These are phyloP conservation scores for Marsdenia floribunda DNA, from an alignment of 257 asterid species.

Conservation along the genomic window DNA sequence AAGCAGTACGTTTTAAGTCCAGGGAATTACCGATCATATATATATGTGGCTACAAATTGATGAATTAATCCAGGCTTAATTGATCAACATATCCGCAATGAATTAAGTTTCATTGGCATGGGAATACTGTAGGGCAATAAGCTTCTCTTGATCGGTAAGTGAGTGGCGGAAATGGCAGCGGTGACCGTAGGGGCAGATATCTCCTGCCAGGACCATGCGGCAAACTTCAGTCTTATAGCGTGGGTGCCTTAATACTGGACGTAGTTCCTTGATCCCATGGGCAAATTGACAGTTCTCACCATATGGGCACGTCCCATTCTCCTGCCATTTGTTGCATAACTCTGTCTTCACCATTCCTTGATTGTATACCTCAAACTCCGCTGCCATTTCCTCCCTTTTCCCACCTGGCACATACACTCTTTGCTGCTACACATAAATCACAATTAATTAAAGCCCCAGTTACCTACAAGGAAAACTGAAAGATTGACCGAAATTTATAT, in stretches of 20 bases:
- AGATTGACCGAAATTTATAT: background rate
- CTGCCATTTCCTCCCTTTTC: constrained; percentile 42
- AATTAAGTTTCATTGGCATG: background rate
- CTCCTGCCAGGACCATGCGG: constrained; percentile 72
- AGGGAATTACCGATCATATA: background rate
- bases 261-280: constrained; percentile 68
- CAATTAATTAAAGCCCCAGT: background rate
- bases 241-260: constrained; percentile 81
- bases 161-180: constrained; percentile 90
- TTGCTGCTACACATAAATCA: constrained; percentile 35
- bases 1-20: background rate
- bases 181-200: constrained; percentile 67
- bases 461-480: background rate
- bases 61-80: background rate
- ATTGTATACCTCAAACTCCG: constrained; percentile 62
- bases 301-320: constrained; percentile 67
- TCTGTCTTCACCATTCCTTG: constrained; percentile 78
- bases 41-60: background rate
- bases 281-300: constrained; percentile 74
- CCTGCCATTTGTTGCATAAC: constrained; percentile 90
- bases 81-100: background rate
- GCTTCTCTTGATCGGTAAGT: constrained; percentile 51
- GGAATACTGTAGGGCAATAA: constrained; percentile 18
- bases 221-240: constrained; percentile 83
- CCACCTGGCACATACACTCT: constrained; percentile 49